Evolutionary conservation across 768 basidiomycete genomes (phyloP).

Genomic region (Podaxis sp.): DNA sequence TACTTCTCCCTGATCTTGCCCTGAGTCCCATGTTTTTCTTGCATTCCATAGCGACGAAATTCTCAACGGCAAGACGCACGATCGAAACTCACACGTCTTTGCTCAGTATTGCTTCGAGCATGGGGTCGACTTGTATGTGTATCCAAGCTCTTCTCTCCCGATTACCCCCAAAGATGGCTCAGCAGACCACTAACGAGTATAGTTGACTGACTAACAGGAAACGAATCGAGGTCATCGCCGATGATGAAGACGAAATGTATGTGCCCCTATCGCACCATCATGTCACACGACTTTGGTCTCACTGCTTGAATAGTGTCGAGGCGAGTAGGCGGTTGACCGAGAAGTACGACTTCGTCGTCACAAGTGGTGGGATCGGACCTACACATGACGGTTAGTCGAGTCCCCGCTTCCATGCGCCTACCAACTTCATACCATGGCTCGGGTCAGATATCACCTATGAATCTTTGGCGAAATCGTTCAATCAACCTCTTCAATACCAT

Average conservation of each 20-base stretch:
- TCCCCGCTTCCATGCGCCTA: background rate
- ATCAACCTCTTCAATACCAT: slow-evolving; percentile 68
- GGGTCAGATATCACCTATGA: slow-evolving; percentile 78
- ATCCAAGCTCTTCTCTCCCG: background rate
- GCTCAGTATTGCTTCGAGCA: slow-evolving; percentile 88
- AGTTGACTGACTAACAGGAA: slow-evolving; percentile 51
- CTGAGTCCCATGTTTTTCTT: background rate
- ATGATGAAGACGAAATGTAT: slow-evolving; percentile 89
- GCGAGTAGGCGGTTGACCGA: slow-evolving; percentile 80
- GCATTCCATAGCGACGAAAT: slow-evolving; percentile 72
- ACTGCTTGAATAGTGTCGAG: slow-evolving; percentile 56
- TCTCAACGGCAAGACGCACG: slow-evolving; percentile 87
- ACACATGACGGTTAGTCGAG: slow-evolving; percentile 75
- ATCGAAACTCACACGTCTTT: slow-evolving; percentile 83
- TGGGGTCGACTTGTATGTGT: slow-evolving; percentile 71
- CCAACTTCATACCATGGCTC: background rate
- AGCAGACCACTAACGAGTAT: slow-evolving; percentile 24
- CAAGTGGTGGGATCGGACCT: slow-evolving; percentile 88
- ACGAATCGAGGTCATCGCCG: slow-evolving; percentile 88
- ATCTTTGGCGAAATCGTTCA: slow-evolving; percentile 85
- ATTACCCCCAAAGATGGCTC: slow-evolving; percentile 1
- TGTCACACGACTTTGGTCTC: background rate
- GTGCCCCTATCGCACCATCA: background rate
- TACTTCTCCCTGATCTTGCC: background rate
- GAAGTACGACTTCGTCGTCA: slow-evolving; percentile 88